Percentiles rank a stretch among this genome's conserved stretches.
phyloP scores from a whole-genome alignment of 495 filamentous ascomycete species.

The Echria macrotheca region DNA sequence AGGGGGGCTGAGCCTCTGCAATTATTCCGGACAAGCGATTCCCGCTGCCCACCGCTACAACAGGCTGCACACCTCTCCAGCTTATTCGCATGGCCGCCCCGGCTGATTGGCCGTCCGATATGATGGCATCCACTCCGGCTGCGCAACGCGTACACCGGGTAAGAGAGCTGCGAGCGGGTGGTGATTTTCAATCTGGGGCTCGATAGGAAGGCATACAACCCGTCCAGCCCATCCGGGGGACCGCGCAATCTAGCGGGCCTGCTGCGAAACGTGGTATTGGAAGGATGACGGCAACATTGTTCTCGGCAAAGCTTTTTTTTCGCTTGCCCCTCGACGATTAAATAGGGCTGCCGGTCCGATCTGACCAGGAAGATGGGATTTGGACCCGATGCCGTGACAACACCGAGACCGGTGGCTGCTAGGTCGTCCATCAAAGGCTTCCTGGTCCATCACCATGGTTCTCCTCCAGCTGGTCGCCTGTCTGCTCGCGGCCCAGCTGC shows the following conservation, averaged over 20 bases:
- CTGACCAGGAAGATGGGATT: no score
- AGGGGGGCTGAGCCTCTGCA: not conserved
- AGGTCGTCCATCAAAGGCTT: no score
- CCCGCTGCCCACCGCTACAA: not conserved
- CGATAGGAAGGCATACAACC: no score
- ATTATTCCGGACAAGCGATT: constrained; percentile 6
- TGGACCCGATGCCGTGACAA: no score
- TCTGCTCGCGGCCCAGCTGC: no score
- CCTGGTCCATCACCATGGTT: constrained; percentile 2
- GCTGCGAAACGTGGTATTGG: constrained; percentile 6
- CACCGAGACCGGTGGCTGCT: no score
- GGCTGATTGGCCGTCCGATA: constrained; percentile 5
- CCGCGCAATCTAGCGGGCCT: not conserved
- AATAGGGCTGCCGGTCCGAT: no score
- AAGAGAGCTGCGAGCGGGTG: not conserved
- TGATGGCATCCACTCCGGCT: constrained; percentile 6
- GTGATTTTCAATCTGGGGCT: no score
- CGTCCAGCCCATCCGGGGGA: not conserved
- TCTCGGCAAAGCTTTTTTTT: constrained; percentile 9
- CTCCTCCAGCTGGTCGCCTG: no score
- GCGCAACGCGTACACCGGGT: constrained; percentile 11
- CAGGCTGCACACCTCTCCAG: constrained; percentile 8
- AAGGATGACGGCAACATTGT: constrained; percentile 2
- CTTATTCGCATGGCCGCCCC: not conserved
- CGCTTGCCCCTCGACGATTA: no score